Base-by-base conservation (phyloP, 2,329 filamentous ascomycete species). In the Lasiodiplodia gonubiensis region DNA sequence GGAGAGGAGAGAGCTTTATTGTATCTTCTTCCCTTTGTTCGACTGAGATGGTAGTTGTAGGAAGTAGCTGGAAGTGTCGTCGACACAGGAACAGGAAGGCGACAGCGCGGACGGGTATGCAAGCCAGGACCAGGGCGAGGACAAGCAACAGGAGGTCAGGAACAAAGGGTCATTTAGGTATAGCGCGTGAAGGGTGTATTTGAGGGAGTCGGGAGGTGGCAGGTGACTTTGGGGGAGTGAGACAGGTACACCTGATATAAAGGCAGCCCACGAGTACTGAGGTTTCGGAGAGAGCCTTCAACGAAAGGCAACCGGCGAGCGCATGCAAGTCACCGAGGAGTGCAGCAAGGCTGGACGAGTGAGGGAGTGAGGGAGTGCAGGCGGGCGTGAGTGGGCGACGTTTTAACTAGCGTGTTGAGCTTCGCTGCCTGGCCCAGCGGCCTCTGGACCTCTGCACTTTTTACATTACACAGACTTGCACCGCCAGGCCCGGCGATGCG, bases 181-280 rank as follows among this genome's bases (percentile, higher is more conserved):
- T 66, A 66, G 64, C 64, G 64, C 64, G 64, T 66, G 64, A 27
- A 51, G 52, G n/a, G 23, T 10, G 57, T 37, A 27, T 25, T 27
- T 37, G 39, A 37, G 59, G 27, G 12, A 4, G 46, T 42, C 39
- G n/a, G 35, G 37, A 35, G 18, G 23, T 18, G 48, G 64, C 64
- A 66, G 64, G 53, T 66, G 64, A 66, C 64, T 57, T 8, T 49
- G 59, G 3, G 6, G 25, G 25, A 57, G 51, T 49, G 52, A 66
- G 48, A 66, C 51, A 33, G 64, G 52, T 46, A 66, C 64, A 57
- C 18, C 37, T 66, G 64, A 66, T 63, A 63, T 63, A 51, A 51
- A 37, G 57, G 8, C 25, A 18, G 55, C 21, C 37, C 48, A 63
- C 48, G 48, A 64, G 39, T 27, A 53, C 46, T 10, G 48, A 37